Evolutionary conservation across 352 stramenopile species (phyloP), one percentile per base, ranked within the genome.

Genomic region (Phytophthora hibernalis): DNA sequence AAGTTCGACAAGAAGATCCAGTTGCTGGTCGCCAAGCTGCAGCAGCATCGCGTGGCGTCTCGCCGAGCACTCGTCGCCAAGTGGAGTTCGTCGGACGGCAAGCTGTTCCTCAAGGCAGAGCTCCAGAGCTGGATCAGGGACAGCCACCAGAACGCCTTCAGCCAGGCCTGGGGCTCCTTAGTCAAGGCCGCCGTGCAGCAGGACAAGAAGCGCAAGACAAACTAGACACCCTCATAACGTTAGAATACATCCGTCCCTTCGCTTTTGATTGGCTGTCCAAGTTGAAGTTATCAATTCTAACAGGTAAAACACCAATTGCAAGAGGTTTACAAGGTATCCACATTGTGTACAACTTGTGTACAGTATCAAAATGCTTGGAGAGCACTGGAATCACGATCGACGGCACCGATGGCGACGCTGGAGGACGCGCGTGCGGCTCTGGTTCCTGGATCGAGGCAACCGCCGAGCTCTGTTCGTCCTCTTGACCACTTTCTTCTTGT

Each of bases 1-100:
- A 92, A 92, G 52, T 95, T 95, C 49, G 87, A 95, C 79, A 90
- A 85, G 70, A 92, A 92, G 71, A 93, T 93, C 65, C 87, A 93
- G 54, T 44, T 92, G 28, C 77, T 95, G 16, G 85, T 93, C 8
- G 51, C 72, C 4, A 86, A 83, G 44, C 64, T 95, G n/a, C 80
- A 91, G 59, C 68, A 72, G 20, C 54, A 68, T 13, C 30, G 52
- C 9, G 79, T 92, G 31, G 82, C 75, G 4, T 85, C 74, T 16
- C 74, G 80, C 8, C 51, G 54, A 16, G 48, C 74, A 26, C 77
- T 91, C 10, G 63, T 82, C 0, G 67, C 56, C 5, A 74, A 77
- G 26, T 92, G 84, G 84, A 69, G 65, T 26, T 18, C 54, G 11
- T 49, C 60, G 1, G 72, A 85, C 20, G 68, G 63, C 22, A 78